Conservation (phyloP, 768 basidiomycete genomes). For the Pleurotus giganteus region DNA sequence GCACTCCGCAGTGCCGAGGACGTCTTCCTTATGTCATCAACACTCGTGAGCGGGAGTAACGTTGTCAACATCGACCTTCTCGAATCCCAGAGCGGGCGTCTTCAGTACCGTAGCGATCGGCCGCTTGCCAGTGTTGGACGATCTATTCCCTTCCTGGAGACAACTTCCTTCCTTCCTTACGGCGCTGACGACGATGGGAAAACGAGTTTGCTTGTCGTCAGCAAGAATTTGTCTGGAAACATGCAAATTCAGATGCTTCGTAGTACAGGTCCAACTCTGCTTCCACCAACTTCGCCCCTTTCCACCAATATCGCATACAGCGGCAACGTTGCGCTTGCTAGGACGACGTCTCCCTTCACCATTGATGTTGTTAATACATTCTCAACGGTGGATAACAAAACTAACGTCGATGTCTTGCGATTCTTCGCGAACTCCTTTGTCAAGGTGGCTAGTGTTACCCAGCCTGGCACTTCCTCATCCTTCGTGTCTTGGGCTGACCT, state of each 20-base stretch:
- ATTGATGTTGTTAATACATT: slow-evolving; percentile 4
- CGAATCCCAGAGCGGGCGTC: not conserved
- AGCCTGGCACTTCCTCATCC: not conserved
- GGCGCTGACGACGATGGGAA: not conserved
- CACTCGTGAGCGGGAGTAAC: not conserved
- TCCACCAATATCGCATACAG: not conserved
- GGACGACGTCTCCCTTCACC: not conserved
- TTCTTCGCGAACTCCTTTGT: slow-evolving; percentile 1
- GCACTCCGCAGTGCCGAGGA: not conserved
- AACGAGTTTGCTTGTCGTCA: not conserved
- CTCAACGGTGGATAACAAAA: not conserved
- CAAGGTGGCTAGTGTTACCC: not conserved
- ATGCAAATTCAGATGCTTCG: slow-evolving; percentile 4
- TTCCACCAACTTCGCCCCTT: not conserved
- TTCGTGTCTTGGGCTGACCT: slow-evolving; percentile 2
- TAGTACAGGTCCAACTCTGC: slow-evolving; percentile 1
- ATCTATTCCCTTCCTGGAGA: not conserved
- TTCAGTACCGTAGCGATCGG: not conserved
- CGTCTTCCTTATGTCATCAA: slow-evolving; percentile 4
- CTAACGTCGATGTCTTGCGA: slow-evolving; percentile 1
- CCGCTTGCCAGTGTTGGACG: not conserved
- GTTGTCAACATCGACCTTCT: not conserved
- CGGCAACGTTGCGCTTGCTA: slow-evolving; percentile 2
- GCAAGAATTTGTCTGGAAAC: not conserved
- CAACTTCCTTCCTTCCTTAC: not conserved